A percentile compares a stretch with the other conserved stretches of the same genome.
Conservation (phyloP, 2,329 filamentous ascomycete species). For the Cadophora malorum region DNA sequence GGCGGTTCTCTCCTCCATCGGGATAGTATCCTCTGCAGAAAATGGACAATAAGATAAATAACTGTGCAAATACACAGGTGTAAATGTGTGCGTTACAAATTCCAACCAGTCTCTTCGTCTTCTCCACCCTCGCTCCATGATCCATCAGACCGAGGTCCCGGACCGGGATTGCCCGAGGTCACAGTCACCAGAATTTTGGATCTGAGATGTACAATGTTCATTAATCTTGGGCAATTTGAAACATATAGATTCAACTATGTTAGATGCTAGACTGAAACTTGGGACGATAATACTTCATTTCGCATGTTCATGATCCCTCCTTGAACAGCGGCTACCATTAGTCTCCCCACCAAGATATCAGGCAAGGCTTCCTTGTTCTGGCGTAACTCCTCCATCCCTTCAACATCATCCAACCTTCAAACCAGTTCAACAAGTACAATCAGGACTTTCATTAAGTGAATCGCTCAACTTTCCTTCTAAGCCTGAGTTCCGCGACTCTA, state of each 20-base stretch:
- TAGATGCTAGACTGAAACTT: too few species aligned
- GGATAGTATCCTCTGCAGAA: neutral
- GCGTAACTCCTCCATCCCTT: neutral
- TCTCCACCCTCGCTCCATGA: neutral
- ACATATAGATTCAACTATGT: too few species aligned
- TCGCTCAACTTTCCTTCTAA: neutral
- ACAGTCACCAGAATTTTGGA: too few species aligned
- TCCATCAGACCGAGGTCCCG: constrained; percentile 16
- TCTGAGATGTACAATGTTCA: too few species aligned
- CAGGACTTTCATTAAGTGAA: neutral
- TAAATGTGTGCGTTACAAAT: constrained; percentile 7
- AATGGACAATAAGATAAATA: neutral
- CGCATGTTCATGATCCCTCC: neutral
- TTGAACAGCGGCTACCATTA: neutral
- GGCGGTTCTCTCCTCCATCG: constrained; percentile 1
- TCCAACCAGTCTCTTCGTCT: constrained; percentile 8
- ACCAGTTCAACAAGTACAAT: neutral
- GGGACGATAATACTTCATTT: neutral
- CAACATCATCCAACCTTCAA: too few species aligned
- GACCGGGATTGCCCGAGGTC: constrained; percentile 13
- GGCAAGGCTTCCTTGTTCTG: neutral
- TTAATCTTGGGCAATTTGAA: too few species aligned
- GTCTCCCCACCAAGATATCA: neutral
- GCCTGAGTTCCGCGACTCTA: neutral
- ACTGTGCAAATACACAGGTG: constrained; percentile 2